A percentile compares a stretch with the other conserved stretches of the same genome.
These are phyloP conservation scores for Podospora comata DNA, from an alignment of 495 filamentous ascomycete species.

Conservation along the genomic window DNA sequence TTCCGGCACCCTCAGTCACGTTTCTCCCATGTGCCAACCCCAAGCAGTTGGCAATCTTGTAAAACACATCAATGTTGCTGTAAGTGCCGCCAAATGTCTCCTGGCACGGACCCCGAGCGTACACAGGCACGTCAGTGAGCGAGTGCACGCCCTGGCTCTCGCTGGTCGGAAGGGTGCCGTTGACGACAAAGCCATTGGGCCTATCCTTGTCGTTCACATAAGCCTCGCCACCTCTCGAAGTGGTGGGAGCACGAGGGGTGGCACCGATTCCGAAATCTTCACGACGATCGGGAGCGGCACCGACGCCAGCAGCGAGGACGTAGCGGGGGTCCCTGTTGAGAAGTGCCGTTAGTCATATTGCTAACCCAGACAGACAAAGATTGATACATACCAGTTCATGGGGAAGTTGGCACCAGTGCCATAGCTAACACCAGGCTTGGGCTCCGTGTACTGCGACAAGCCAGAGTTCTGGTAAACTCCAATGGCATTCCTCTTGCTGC, in stretches of 20 bases:
- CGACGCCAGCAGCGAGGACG: slow-evolving; percentile 62
- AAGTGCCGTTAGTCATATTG: not conserved
- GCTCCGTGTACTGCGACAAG: slow-evolving; percentile 61
- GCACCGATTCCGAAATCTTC: slow-evolving; percentile 64
- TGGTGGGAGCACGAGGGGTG: slow-evolving; percentile 56
- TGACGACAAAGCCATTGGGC: slow-evolving; percentile 61
- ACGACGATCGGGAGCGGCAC: slow-evolving; percentile 62
- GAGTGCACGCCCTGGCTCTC: slow-evolving; percentile 64
- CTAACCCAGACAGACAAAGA: slow-evolving; percentile 59
- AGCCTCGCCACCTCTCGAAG: slow-evolving; percentile 45
- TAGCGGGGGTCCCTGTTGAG: slow-evolving; percentile 72
- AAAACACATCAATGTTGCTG: slow-evolving; percentile 68
- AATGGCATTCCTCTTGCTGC: slow-evolving; percentile 63
- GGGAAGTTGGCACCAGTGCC: slow-evolving; percentile 66
- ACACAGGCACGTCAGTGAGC: slow-evolving; percentile 73
- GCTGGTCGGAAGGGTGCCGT: slow-evolving; percentile 61
- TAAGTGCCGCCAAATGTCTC: slow-evolving; percentile 67
- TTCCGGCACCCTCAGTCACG: slow-evolving; percentile 17
- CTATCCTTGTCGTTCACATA: slow-evolving; percentile 60
- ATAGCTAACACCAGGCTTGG: slow-evolving; percentile 46
- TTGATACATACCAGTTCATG: slow-evolving; percentile 68
- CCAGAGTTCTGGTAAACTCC: slow-evolving; percentile 65
- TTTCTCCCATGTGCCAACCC: slow-evolving; percentile 48
- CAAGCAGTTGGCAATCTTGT: slow-evolving; percentile 65
- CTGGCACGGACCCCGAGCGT: slow-evolving; percentile 68